Evolutionary conservation across 1,284 basidiomycete genomes (phyloP).

Genomic region (Rhodotorula mucilaginosa): DNA sequence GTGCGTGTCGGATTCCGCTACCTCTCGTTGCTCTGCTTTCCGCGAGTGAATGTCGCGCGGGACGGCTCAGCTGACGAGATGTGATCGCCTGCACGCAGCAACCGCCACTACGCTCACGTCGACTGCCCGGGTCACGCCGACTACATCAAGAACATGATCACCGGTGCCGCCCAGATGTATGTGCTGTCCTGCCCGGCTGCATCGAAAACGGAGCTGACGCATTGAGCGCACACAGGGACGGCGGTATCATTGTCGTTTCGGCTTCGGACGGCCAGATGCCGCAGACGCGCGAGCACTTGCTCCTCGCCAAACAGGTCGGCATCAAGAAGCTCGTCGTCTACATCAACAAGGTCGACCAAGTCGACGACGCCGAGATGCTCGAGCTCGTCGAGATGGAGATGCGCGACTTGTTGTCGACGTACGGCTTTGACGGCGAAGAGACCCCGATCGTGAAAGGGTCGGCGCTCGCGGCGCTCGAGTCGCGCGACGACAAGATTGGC

Average conservation of each 20-base stretch:
- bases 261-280: constrained; percentile 99
- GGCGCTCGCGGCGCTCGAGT: constrained; percentile 91
- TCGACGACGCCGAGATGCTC: constrained; percentile 96
- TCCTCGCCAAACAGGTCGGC: constrained; percentile 96
- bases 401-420: constrained; percentile 85
- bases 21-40: too few relatives aligned
- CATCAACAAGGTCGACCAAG: constrained; percentile 99
- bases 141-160: constrained; percentile 78
- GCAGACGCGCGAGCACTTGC: constrained; percentile 96
- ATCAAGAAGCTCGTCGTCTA: constrained; percentile 98
- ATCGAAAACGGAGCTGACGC: constrained; percentile 6
- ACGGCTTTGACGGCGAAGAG: constrained; percentile 91
- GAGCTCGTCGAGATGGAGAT: constrained; percentile 99
- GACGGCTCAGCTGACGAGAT: not conserved
- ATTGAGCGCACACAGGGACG: constrained; percentile 39
- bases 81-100: constrained; percentile 40
- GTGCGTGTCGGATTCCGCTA: constrained; percentile 6
- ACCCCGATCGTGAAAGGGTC: constrained; percentile 97
- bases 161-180: constrained; percentile 98
- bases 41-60: not conserved
- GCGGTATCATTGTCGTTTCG: constrained; percentile 70
- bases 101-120: constrained; percentile 97
- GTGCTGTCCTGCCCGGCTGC: too few relatives aligned
- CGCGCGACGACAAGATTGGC: constrained; percentile 75
- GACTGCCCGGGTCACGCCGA: constrained; percentile 96